phyloP scores from a whole-genome alignment of 2,329 filamentous ascomycete genomes.

The Pseudogymnoascus sp. region DNA sequence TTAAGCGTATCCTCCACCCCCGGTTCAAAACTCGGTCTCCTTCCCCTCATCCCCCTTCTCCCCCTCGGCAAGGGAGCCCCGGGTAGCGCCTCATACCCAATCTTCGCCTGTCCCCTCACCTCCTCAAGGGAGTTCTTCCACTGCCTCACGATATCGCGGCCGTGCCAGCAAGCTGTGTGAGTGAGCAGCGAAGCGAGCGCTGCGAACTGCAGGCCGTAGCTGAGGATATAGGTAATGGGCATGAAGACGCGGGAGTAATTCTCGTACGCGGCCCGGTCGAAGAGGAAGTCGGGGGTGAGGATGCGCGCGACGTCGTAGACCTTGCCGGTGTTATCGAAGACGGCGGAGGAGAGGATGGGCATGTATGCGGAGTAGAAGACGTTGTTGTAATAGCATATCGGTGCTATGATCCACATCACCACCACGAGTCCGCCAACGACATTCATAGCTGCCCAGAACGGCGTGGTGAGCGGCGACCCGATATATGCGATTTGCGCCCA shows the following conservation, averaged over 20 bases:
- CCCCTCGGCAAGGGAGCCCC: neutral
- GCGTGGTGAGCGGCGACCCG: conserved; percentile 73
- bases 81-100: conserved; percentile 44
- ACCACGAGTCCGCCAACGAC: conserved; percentile 71
- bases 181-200: conserved; percentile 70
- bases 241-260: conserved; percentile 79
- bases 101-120: conserved; percentile 42
- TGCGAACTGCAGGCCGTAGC: conserved; percentile 80
- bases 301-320: conserved; percentile 77
- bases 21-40: conserved; percentile 32
- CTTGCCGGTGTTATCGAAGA: conserved; percentile 77
- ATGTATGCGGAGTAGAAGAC: conserved; percentile 75
- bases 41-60: conserved; percentile 16
- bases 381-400: conserved; percentile 73
- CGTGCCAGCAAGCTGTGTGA: conserved; percentile 78
- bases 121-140: conserved; percentile 63
- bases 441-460: conserved; percentile 81
- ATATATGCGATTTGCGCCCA: conserved; percentile 85
- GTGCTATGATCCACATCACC: conserved; percentile 79
- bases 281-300: conserved; percentile 67
- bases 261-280: conserved; percentile 67
- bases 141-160: conserved; percentile 70
- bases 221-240: conserved; percentile 79
- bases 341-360: conserved; percentile 74
- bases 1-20: conserved; percentile 46